Evolutionary conservation across 2,329 filamentous ascomycete genomes (phyloP), one percentile per base, ranked within the genome.

Genomic region (Neonectria coccinea): DNA sequence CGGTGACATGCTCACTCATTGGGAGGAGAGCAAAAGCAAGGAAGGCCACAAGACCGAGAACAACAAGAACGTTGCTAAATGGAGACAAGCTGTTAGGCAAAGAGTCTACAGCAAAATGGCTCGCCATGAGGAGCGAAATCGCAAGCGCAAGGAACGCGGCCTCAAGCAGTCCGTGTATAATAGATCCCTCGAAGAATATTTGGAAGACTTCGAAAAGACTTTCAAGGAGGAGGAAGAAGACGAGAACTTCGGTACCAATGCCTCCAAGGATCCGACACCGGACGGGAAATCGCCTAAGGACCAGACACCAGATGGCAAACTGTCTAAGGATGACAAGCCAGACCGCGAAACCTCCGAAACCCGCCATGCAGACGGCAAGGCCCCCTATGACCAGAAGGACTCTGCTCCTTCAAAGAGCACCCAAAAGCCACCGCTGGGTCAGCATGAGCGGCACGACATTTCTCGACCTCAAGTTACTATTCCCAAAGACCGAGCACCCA

Each of bases 51-150:
- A 80, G 12, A 70, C 74, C 9, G 65, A 73, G 11, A 44, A 75
- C 14, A 75, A 76, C 0, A 84, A 84, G 61, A 78, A 81, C 22
- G 63, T 85, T 16, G 59, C 70, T 4, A 65, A 73, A 4, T 86
- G 78, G 68, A 70, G 80, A 29, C 67, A 74, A 12, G 82, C 81
- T 14, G 62, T 68, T 10, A 56, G 68, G 2, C 63, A 74, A 3
- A 71, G 74, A 3, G 62, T 73, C 5, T 60, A 69, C 10, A 72
- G 65, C 25, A 80, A 80, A 59, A 70, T 73, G 4, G 68, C 71
- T 5, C 80, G 82, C 7, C 83, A 84, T 63, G 66, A 71, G n/a
- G 75, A 74, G 55, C 80, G 84, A 20, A 86, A 86, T 57, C 72
- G 67, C 22, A 82, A 79, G 70, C 80, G 84, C n/a, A 70, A 69